These are phyloP conservation scores for Schizochytrium sp. DNA, from an alignment of 108 stramenopile species.

Conservation along the genomic window DNA sequence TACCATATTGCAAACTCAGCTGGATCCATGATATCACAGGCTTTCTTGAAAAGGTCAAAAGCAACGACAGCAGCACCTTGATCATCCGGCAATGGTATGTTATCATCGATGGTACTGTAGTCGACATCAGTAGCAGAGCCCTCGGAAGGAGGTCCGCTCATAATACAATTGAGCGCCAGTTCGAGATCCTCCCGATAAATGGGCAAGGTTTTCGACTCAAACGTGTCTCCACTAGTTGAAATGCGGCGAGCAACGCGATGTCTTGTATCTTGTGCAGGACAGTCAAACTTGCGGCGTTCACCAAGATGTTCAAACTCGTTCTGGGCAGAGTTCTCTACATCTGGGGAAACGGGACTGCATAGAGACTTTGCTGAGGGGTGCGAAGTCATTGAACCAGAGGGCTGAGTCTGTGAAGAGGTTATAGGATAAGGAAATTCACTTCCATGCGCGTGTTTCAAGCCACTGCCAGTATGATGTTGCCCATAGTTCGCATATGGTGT, in stretches of 20 bases:
- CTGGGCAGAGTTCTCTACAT: no score
- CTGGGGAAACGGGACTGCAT: no score
- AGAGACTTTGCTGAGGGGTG: no score
- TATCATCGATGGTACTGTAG: background rate
- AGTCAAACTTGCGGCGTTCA: no score
- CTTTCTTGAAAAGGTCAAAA: constrained; percentile 45
- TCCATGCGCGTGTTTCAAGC: no score
- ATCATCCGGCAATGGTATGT: background rate
- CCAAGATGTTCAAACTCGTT: no score
- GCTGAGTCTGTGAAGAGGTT: no score
- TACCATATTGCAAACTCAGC: constrained; percentile 45
- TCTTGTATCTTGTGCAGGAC: no score
- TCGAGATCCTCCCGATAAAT: constrained; percentile 31
- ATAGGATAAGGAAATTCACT: no score
- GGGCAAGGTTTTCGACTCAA: background rate
- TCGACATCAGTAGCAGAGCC: background rate
- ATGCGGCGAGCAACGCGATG: background rate
- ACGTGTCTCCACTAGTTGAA: background rate
- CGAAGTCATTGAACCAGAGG: no score
- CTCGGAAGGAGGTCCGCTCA: constrained; percentile 8
- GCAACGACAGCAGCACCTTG: constrained; percentile 27
- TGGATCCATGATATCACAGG: constrained; percentile 51
- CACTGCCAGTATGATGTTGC: no score
- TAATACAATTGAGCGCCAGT: constrained; percentile 23
- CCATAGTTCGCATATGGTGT: no score